Conservation (phyloP, 2,329 filamentous ascomycete genomes). For the Trichophyton schoenleinii region DNA sequence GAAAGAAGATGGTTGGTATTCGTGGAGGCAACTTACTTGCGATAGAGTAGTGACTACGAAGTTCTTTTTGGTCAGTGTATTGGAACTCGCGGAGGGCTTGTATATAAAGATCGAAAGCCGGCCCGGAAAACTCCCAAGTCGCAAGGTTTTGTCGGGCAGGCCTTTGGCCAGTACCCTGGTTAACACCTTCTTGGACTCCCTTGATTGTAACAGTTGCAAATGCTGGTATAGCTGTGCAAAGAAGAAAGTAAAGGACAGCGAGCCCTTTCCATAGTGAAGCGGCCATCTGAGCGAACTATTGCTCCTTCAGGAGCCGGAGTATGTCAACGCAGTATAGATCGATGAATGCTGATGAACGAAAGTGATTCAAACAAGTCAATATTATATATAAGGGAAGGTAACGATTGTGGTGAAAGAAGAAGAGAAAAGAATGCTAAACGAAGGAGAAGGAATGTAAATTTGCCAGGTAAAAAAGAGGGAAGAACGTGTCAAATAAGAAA, state of each 20-base stretch:
- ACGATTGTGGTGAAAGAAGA: not conserved
- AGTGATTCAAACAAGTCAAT: not conserved
- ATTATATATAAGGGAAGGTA: not conserved
- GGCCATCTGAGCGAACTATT: not conserved
- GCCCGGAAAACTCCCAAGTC: constrained; percentile 47
- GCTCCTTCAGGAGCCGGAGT: not conserved
- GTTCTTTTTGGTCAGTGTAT: constrained; percentile 49
- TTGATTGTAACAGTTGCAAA: constrained; percentile 10
- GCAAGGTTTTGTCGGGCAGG: constrained; percentile 53
- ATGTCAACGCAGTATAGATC: not conserved
- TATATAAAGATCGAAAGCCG: constrained; percentile 62
- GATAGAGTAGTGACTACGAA: constrained; percentile 66
- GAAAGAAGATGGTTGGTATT: not conserved
- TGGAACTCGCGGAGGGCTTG: constrained; percentile 63
- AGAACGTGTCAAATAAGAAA: not conserved
- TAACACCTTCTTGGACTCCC: constrained; percentile 19
- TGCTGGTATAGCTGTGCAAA: not conserved
- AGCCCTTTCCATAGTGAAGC: not conserved
- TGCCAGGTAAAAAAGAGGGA: not conserved
- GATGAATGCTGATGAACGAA: not conserved
- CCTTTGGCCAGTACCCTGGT: constrained; percentile 19
- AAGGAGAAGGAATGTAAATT: not conserved
- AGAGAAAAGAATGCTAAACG: not conserved
- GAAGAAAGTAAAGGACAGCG: not conserved
- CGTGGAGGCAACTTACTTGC: constrained; percentile 43